Base-by-base conservation (phyloP, 2,329 filamentous ascomycete genomes). In the Nakataea oryzae region DNA sequence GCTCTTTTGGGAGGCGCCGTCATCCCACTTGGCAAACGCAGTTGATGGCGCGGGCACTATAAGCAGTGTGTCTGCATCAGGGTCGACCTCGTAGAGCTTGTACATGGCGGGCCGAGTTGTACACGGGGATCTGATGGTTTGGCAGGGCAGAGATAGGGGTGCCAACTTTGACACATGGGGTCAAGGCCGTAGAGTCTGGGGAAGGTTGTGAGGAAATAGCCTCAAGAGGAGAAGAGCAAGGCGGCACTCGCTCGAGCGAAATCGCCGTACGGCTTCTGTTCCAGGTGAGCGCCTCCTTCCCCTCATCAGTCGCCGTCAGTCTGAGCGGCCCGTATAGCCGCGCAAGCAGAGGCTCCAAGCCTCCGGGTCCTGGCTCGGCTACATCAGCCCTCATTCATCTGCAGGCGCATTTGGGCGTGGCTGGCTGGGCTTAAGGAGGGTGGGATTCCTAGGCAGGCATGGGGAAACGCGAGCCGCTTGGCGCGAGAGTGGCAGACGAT, bases 11-110 rank as follows among this genome's bases (percentile, higher is more conserved):
- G 21, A n/a, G 41, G 41, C 21, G 54, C 54, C 12, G 28, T 34
- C 27, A 24, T 66, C 64, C 68, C 67, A 70, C n/a, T 67, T 65
- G 32, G 67, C 67, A 60, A 70, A 69, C 1, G 63, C 26, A 28
- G 62, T 61, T 34, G 57, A 61, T 28, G 63, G 61, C 7, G 67
- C 65, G 5, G 68, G 68, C 29, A 74, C 67, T 24, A 73, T 67
- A 41, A 74, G 63, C 28, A 74, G 66, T 17, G 69, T 68, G 63
- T 74, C 72, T 32, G 72, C 72, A 13, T 73, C 71, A 3, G 70
- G 70, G 59, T 73, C 72, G 58, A 74, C 69, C 60, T 74, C 72
- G 63, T 74, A 74, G 12, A 74, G 66, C 56, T 65, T 68, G n/a
- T 69, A 67, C 68, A 74, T 69, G 59, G 63, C 68, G 57, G 57